Base-by-base conservation (phyloP, 2,329 filamentous ascomycete genomes). In the Gyromitra esculenta region DNA sequence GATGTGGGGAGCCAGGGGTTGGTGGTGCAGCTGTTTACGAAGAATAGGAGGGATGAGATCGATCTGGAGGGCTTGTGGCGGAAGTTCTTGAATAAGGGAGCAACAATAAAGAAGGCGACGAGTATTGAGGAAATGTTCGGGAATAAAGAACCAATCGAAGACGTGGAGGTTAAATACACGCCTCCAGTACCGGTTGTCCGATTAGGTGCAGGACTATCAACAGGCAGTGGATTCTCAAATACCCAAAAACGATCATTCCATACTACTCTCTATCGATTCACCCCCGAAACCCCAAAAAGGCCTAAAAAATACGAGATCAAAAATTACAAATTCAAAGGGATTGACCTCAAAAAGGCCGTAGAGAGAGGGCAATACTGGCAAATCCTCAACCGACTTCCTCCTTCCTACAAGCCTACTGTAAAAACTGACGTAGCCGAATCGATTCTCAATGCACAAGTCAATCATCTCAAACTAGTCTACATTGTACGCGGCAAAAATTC, bases 1-100 rank as follows among this genome's bases (percentile, higher is more conserved):
- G 96, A 97, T 82, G 88, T 96, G 8, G 93, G 92, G 3, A 88
- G 86, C 7, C 88, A 88, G 1, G 88, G 87, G 69, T 85, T 92
- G 67, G 90, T 92, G 43, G 88, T 92, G 50, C 91, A 92, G 82
- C 88, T 92, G 85, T 88, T 92, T 81, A 92, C 89, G 0, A 89
- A 91, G 79, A 89, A 91, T 81, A 92, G 91, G 84, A 85, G 91
- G 80, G 87, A 85, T 39, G 89, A 92, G 80, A 86, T 91, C 43
- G 88, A 92, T 81, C 83, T 92, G 68, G 91, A 92, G 81, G 86
- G 85, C 15, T 83, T 92, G 9, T 92, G 91, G 86, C 83, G 56
- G 73, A 83, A 80, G 74, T 80, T 76, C n/a, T 80, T 81, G 41
- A 81, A 83, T 15, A 81, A 83, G 57, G 81, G 81, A 13, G 56